A percentile compares a stretch with the other conserved stretches of the same genome.
These are phyloP conservation scores for Iberis pinnata DNA, from an alignment of 345 rosid genomes.

Conservation along the genomic window DNA sequence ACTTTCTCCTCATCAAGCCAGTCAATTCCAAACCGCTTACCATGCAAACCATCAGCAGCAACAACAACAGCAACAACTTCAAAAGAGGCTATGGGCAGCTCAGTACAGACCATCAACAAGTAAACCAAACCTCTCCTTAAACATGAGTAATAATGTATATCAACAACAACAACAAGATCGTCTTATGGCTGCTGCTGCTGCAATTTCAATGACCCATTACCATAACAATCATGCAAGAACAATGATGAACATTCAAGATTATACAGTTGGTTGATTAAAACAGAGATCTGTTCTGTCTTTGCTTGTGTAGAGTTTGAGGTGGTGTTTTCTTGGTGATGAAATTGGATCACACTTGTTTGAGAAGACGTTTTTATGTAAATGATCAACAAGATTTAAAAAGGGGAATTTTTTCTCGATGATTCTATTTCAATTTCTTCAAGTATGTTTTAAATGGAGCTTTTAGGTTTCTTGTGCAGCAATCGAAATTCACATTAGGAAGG, in stretches of 20 bases:
- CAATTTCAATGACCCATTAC: slow-evolving; percentile 30
- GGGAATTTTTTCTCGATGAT: not conserved
- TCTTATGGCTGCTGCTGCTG: slow-evolving; percentile 34
- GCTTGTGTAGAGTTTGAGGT: too few species aligned
- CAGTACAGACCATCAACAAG: slow-evolving; percentile 37
- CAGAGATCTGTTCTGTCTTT: slow-evolving; percentile 5
- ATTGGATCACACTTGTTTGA: too few species aligned
- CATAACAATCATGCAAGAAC: slow-evolving; percentile 13
- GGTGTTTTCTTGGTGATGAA: too few species aligned
- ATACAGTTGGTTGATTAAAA: slow-evolving; percentile 6
- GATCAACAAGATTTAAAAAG: not conserved
- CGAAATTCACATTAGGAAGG: not conserved
- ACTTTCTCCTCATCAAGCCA: slow-evolving; percentile 35
- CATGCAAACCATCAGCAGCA: slow-evolving; percentile 39
- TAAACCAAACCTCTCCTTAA: slow-evolving; percentile 35
- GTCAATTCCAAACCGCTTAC: slow-evolving; percentile 30
- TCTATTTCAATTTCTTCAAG: too few species aligned
- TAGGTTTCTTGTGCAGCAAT: slow-evolving; percentile 15
- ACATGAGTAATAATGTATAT: slow-evolving; percentile 26
- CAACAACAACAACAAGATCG: slow-evolving; percentile 41
- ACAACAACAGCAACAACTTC: slow-evolving; percentile 34
- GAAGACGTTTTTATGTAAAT: slow-evolving; percentile 16
- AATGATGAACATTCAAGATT: slow-evolving; percentile 41
- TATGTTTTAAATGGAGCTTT: not conserved
- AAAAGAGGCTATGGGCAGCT: slow-evolving; percentile 49